These are phyloP conservation scores for Neocallimastix lanati DNA, from an alignment of 192 early-diverging fungal genomes.

Conservation along the genomic window DNA sequence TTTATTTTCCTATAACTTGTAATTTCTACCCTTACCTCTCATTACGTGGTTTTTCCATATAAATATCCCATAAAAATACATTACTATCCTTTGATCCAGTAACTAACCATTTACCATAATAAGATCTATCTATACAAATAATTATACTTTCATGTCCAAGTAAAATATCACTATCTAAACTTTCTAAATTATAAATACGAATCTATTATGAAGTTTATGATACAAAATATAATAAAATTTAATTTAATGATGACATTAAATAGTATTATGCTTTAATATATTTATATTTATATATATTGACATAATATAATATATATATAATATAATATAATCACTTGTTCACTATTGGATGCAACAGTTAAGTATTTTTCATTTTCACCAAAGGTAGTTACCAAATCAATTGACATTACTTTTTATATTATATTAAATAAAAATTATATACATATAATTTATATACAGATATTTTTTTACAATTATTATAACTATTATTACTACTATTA, in stretches of 20 bases:
- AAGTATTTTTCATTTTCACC: constrained; percentile 50
- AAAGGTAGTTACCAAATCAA: constrained; percentile 55
- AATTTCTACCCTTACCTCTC: constrained; percentile 17
- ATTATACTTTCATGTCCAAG: constrained; percentile 82
- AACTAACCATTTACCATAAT: constrained; percentile 47
- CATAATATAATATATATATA: neutral
- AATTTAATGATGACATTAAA: too few relatives aligned
- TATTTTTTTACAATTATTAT: too few relatives aligned
- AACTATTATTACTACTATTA: too few relatives aligned
- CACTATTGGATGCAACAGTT: constrained; percentile 83
- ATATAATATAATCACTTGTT: constrained; percentile 27
- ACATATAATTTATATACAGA: too few relatives aligned
- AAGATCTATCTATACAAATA: constrained; percentile 52
- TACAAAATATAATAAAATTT: too few relatives aligned
- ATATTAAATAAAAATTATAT: too few relatives aligned
- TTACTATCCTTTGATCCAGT: constrained; percentile 88
- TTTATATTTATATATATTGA: too few relatives aligned
- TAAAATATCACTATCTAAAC: constrained; percentile 63
- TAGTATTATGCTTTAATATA: too few relatives aligned
- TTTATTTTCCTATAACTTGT: too few relatives aligned
- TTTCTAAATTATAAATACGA: constrained; percentile 62
- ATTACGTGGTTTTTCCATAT: constrained; percentile 30
- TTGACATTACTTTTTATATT: too few relatives aligned
- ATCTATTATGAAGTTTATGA: too few relatives aligned
- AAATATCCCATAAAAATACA: constrained; percentile 59